Evolutionary conservation across 768 basidiomycete genomes (phyloP).

Genomic region (Naematelia aurantialba): DNA sequence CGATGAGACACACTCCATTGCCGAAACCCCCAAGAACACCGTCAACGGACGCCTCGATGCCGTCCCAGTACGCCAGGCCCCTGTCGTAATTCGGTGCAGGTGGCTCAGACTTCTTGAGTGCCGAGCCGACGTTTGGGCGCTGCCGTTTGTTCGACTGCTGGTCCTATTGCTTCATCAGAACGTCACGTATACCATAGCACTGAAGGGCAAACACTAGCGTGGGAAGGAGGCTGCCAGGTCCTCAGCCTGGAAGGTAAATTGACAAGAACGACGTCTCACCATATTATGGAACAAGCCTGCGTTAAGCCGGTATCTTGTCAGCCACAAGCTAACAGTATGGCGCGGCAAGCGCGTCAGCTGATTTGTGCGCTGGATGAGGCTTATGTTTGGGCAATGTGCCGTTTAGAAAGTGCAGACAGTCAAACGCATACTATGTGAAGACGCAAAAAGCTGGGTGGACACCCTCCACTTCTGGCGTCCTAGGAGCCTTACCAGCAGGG

Average conservation of each 20-base stretch:
- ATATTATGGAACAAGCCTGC: too few relatives aligned
- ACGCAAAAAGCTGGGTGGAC: too few relatives aligned
- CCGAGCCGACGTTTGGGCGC: conserved; percentile 35
- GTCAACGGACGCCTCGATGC: conserved; percentile 73
- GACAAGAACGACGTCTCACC: not conserved
- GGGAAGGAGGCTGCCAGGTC: not conserved
- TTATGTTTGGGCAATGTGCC: too few relatives aligned
- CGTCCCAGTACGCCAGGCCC: conserved; percentile 82
- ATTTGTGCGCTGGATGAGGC: too few relatives aligned
- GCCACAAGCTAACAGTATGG: too few relatives aligned
- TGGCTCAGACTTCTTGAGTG: conserved; percentile 30
- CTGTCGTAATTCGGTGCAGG: conserved; percentile 61
- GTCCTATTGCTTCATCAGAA: not conserved
- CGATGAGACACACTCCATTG: conserved; percentile 53
- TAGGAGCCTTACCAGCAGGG: too few relatives aligned
- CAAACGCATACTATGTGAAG: too few relatives aligned
- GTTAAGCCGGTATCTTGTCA: not conserved
- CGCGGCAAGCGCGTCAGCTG: too few relatives aligned
- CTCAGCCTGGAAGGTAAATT: not conserved
- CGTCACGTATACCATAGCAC: not conserved
- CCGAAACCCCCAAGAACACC: conserved; percentile 78
- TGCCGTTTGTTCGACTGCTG: conserved; percentile 27
- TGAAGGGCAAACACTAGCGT: not conserved
- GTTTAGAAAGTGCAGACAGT: too few relatives aligned
- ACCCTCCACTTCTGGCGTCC: not conserved